phyloP scores from a whole-genome alignment of 345 rosid species.

The Salix dunnii region DNA sequence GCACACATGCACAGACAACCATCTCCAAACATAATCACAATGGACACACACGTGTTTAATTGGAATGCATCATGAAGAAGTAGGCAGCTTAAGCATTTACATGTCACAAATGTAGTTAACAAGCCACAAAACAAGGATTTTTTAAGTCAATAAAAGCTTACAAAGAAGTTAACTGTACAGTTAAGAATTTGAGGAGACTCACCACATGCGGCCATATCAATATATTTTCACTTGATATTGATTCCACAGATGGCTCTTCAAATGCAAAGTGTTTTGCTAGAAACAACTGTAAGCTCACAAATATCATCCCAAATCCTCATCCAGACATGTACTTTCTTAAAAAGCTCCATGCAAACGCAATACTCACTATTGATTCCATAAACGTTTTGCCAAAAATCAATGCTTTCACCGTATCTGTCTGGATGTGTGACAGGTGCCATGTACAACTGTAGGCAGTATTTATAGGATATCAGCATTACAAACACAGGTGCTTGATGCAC shows the following conservation, averaged over 20 bases:
- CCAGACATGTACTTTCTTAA: background rate
- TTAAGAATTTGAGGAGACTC: slow-evolving; percentile 29
- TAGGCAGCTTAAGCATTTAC: background rate
- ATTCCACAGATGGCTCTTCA: slow-evolving; percentile 94
- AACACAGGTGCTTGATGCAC: background rate
- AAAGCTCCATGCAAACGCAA: slow-evolving; percentile 8
- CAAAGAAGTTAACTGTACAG: background rate
- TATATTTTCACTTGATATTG: slow-evolving; percentile 78
- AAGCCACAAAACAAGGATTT: background rate
- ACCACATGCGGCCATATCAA: slow-evolving; percentile 94
- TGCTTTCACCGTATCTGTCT: slow-evolving; percentile 86
- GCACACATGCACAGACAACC: background rate
- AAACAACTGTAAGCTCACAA: background rate
- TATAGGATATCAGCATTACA: slow-evolving; percentile 21
- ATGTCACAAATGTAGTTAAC: background rate
- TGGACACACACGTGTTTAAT: background rate
- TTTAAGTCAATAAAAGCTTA: background rate
- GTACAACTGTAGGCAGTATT: slow-evolving; percentile 61
- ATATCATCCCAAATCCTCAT: slow-evolving; percentile 11
- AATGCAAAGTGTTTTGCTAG: slow-evolving; percentile 88
- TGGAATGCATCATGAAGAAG: background rate
- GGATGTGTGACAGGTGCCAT: slow-evolving; percentile 92
- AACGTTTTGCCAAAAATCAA: slow-evolving; percentile 95
- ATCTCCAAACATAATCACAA: background rate
- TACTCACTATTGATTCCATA: slow-evolving; percentile 97